phyloP scores from a whole-genome alignment of 768 basidiomycete species.

The Mycena belliarum region DNA sequence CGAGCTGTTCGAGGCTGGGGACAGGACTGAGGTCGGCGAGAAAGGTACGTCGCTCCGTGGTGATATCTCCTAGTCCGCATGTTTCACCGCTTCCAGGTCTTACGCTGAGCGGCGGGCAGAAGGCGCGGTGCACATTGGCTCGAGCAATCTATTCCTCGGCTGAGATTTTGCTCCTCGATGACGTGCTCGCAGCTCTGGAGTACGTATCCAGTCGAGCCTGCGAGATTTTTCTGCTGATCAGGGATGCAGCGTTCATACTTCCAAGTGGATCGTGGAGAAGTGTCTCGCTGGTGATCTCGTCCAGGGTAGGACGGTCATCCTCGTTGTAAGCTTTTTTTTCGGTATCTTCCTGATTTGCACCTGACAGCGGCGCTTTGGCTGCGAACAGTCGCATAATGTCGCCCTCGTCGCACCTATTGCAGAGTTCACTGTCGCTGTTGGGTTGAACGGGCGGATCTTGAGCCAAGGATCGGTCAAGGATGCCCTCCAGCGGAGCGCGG shows the following conservation, averaged over 20 bases:
- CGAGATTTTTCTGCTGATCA: background rate
- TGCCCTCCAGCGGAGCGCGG: constrained; percentile 37
- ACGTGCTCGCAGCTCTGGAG: constrained; percentile 43
- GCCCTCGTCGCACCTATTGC: constrained; percentile 44
- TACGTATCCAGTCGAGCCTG: background rate
- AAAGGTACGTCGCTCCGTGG: no score
- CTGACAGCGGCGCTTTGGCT: no score
- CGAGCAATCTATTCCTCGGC: constrained; percentile 46
- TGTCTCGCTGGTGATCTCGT: constrained; percentile 46
- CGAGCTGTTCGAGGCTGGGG: constrained; percentile 46
- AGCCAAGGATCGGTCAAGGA: constrained; percentile 45
- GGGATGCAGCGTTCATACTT: constrained; percentile 41
- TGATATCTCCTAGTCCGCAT: background rate
- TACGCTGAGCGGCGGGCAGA: constrained; percentile 47
- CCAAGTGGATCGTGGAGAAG: constrained; percentile 53
- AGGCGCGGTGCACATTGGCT: constrained; percentile 47
- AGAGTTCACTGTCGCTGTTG: constrained; percentile 45
- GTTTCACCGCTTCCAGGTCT: constrained; percentile 22
- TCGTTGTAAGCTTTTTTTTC: constrained; percentile 28
- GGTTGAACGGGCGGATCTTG: constrained; percentile 41
- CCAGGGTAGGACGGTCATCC: constrained; percentile 42
- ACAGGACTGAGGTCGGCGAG: constrained; percentile 47
- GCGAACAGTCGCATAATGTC: constrained; percentile 49
- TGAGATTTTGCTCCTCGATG: constrained; percentile 47
- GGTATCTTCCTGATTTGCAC: no score